Percentiles rank a stretch among this genome's conserved stretches.
phyloP scores from a whole-genome alignment of 345 rosid species.

The Triadica sebifera region DNA sequence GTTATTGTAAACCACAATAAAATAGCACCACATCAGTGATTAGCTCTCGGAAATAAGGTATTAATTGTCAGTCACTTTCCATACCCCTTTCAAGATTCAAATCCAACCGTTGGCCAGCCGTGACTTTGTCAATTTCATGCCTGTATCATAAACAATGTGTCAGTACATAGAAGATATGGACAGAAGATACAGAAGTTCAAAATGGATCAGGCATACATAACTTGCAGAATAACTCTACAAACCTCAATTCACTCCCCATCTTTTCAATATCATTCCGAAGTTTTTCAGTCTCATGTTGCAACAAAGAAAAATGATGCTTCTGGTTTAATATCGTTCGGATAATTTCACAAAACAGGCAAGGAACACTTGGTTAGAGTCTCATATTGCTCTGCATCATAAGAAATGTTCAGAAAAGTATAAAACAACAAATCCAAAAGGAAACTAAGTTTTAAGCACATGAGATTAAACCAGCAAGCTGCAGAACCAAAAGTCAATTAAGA shows the following conservation, averaged over 20 bases:
- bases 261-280: constrained; percentile 27
- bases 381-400: not conserved
- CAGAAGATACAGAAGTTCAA: not conserved
- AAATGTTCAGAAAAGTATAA: not conserved
- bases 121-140: constrained; percentile 35
- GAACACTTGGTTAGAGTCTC: not conserved
- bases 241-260: constrained; percentile 32
- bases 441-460: not conserved
- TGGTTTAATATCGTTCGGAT: constrained; percentile 6
- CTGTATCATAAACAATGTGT: constrained; percentile 8
- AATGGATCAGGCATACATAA: not conserved
- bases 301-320: constrained; percentile 32
- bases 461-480: not conserved
- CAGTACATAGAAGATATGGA: not conserved
- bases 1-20: not conserved
- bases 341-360: not conserved
- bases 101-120: constrained; percentile 32
- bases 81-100: constrained; percentile 35
- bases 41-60: not conserved
- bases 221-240: not conserved
- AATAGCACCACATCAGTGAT: not conserved
- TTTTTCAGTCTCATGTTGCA: constrained; percentile 34
- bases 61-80: not conserved
- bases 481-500: not conserved
- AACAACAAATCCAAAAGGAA: not conserved